Percentiles rank a stretch among this genome's conserved stretches.
phyloP scores from a whole-genome alignment of 2,329 filamentous ascomycete species.

The Penicillium sp. region DNA sequence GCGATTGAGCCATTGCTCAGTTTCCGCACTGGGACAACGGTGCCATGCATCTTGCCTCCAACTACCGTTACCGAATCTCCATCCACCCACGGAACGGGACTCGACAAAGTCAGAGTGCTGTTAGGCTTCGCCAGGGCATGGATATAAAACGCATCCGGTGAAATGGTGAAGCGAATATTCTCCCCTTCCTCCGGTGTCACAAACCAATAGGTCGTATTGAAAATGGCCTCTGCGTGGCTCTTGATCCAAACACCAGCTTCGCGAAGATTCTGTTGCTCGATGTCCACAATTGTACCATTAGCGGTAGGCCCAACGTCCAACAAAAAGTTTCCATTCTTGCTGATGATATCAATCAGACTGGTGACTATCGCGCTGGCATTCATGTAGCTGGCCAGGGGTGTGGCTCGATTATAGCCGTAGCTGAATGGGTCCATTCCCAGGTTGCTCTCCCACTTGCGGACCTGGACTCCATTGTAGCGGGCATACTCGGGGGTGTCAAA shows the following conservation, averaged over 20 bases:
- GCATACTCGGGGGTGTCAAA: slow-evolving; percentile 64
- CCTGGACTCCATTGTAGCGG: slow-evolving; percentile 52
- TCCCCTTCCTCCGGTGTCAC: slow-evolving; percentile 48
- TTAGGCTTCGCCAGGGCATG: slow-evolving; percentile 48
- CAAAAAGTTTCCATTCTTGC: slow-evolving; percentile 59
- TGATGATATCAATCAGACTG: slow-evolving; percentile 55
- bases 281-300: slow-evolving; percentile 55
- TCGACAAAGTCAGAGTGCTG: slow-evolving; percentile 43
- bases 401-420: slow-evolving; percentile 63
- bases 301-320: slow-evolving; percentile 59
- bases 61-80: slow-evolving; percentile 53
- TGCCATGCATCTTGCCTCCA: slow-evolving; percentile 36
- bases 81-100: slow-evolving; percentile 49
- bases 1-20: slow-evolving; percentile 28
- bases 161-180: slow-evolving; percentile 54
- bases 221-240: slow-evolving; percentile 56
- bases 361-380: slow-evolving; percentile 52
- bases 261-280: slow-evolving; percentile 51
- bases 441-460: slow-evolving; percentile 62
- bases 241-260: slow-evolving; percentile 59
- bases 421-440: slow-evolving; percentile 61
- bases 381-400: slow-evolving; percentile 53
- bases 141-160: slow-evolving; percentile 56
- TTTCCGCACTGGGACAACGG: slow-evolving; percentile 34
- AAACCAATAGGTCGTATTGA: slow-evolving; percentile 59